A percentile compares a stretch with the other conserved stretches of the same genome.
phyloP scores from a whole-genome alignment of 768 basidiomycete species.

The Pleurotus cornucopiae region DNA sequence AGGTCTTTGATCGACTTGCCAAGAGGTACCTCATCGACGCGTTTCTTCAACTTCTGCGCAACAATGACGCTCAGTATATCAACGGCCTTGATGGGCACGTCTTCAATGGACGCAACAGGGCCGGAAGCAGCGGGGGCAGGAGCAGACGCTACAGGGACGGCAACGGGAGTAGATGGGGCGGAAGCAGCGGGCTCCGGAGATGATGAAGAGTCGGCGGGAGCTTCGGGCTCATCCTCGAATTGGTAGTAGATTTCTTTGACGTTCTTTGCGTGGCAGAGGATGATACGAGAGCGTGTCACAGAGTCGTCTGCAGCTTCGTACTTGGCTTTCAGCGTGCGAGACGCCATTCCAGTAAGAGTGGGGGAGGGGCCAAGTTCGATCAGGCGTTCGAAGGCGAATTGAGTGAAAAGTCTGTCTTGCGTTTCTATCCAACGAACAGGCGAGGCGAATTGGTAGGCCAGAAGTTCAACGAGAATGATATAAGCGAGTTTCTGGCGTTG shows the following conservation, averaged over 20 bases:
- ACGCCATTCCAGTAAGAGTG: conserved; percentile 93
- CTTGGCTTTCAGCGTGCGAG: conserved; percentile 86
- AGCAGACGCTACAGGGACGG: conserved; percentile 37
- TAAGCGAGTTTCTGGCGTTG: conserved; percentile 95
- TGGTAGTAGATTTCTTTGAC: conserved; percentile 97
- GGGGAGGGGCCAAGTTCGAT: conserved; percentile 97
- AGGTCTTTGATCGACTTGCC: conserved; percentile 97
- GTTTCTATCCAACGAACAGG: conserved; percentile 99
- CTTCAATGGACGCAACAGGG: conserved; percentile 74
- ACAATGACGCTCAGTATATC: conserved; percentile 87
- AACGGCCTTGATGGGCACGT: conserved; percentile 85
- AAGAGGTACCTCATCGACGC: conserved; percentile 80
- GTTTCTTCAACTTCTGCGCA: conserved; percentile 98
- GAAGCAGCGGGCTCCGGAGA: conserved; percentile 30
- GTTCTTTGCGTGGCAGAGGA: conserved; percentile 94
- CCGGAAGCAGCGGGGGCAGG: conserved; percentile 48
- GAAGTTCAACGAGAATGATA: conserved; percentile 91
- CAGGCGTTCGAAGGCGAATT: conserved; percentile 86
- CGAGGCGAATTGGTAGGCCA: conserved; percentile 98
- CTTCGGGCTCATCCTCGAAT: conserved; percentile 81
- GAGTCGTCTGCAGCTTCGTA: conserved; percentile 91
- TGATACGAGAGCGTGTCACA: conserved; percentile 67
- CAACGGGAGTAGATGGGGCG: conserved; percentile 33
- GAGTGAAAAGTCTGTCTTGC: conserved; percentile 87
- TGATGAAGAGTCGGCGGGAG: conserved; percentile 33